phyloP scores from a whole-genome alignment of 2,329 filamentous ascomycete genomes.

The Exutisphaerella laricina region DNA sequence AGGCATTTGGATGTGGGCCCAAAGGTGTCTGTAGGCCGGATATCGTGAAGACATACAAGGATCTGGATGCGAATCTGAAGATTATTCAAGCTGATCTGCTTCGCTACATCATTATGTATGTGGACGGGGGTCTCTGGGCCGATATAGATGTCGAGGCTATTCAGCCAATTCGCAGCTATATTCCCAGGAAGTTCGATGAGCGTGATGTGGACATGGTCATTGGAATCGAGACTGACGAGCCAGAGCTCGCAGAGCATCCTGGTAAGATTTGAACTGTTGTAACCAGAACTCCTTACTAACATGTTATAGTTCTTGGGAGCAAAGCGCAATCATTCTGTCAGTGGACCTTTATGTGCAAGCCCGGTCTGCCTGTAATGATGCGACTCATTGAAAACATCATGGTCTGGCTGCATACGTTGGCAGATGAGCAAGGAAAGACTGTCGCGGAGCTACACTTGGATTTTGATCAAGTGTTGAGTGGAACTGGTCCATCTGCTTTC shows the following conservation, averaged over 20 bases:
- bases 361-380: slow-evolving; percentile 61
- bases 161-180: slow-evolving; percentile 50
- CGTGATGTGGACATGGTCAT: slow-evolving; percentile 62
- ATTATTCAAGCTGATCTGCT: slow-evolving; percentile 63
- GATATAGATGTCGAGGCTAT: slow-evolving; percentile 56
- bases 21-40: slow-evolving; percentile 60
- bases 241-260: slow-evolving; percentile 56
- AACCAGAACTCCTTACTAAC: too few relatives aligned
- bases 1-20: slow-evolving; percentile 58
- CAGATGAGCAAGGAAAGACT: slow-evolving; percentile 52
- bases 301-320: slow-evolving; percentile 58
- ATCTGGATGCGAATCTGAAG: slow-evolving; percentile 48
- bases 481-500: slow-evolving; percentile 65
- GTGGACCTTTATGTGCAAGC: slow-evolving; percentile 68
- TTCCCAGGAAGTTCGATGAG: slow-evolving; percentile 58
- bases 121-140: slow-evolving; percentile 56
- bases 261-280: too few relatives aligned
- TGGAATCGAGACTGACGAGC: slow-evolving; percentile 65
- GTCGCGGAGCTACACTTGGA: slow-evolving; percentile 58
- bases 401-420: slow-evolving; percentile 56
- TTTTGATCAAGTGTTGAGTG: slow-evolving; percentile 66
- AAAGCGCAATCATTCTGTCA: slow-evolving; percentile 68
- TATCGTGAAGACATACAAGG: slow-evolving; percentile 55
- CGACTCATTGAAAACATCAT: slow-evolving; percentile 62
- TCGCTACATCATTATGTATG: slow-evolving; percentile 61